Base-by-base conservation (phyloP, 2,329 filamentous ascomycete genomes). In the Colletotrichum gigasporum region DNA sequence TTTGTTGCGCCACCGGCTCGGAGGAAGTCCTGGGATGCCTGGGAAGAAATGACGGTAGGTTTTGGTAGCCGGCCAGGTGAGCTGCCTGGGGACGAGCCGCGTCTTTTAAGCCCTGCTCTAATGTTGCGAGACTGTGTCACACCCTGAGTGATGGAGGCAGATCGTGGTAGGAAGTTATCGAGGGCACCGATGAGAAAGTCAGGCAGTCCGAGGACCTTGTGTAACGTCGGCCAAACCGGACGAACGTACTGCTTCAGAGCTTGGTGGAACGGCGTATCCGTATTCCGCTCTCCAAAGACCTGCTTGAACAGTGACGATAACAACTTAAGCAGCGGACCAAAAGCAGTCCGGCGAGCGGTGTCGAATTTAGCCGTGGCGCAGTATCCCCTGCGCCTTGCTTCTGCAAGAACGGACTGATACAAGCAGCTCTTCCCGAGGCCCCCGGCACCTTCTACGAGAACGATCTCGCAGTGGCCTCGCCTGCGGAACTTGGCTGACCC, bases 281-380 rank as follows among this genome's bases (percentile, higher is more conserved):
- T 90, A 69, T 90, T 87, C 37, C 84, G 83, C 72, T 91, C 88
- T 1, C 87, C 88, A 81, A 87, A 90, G 3, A 90, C 85, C 71
- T 91, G 88, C 70, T 87, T 87, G 74, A 90, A 90, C 14, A 91
- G 77, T 18, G 87, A 90, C 10, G 87, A 90, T 10, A 90, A 75
- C n/a, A 90, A 75, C 73, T 87, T 89, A 24, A 90, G 80, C 37
- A 90, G 75, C 4, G 88, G 88, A 1, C 87, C 87, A 71, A 89
- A 90, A 3, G 88, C 85, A 8, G 82, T 85, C 69, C 83, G 83
- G 68, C 85, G 81, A 0, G 87, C 84, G 1, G 84, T 85, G 69
- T 91, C 88, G 63, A 90, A 90, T 71, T 90, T 90, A 39, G 88
- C 85, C 30, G 86, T 89, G 6, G 87, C 86, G 69, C 87, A 90